These are phyloP conservation scores for Syncephalastrum racemosum DNA, from an alignment of 371 early-diverging fungal species.

Conservation along the genomic window DNA sequence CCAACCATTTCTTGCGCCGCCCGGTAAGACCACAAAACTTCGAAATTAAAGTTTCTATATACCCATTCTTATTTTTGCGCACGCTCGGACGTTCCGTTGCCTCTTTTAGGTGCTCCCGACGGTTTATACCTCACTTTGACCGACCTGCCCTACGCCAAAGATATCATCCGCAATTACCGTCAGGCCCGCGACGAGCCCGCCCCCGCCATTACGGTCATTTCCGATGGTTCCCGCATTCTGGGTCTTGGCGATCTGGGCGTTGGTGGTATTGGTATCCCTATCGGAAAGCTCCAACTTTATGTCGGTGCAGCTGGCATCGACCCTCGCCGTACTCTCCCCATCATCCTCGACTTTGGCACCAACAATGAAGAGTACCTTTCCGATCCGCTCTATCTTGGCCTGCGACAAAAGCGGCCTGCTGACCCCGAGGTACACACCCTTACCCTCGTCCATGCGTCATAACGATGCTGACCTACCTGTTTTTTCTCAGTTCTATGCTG, in stretches of 20 bases:
- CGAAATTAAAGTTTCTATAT: too few relatives aligned
- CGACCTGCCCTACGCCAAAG: constrained; percentile 68
- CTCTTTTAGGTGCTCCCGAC: constrained; percentile 48
- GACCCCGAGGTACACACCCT: constrained; percentile 47
- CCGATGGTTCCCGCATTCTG: constrained; percentile 91
- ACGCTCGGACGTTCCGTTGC: too few relatives aligned
- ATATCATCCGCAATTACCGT: constrained; percentile 64
- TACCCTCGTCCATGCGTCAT: too few relatives aligned
- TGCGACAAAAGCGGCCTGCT: constrained; percentile 66
- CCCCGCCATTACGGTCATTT: constrained; percentile 85
- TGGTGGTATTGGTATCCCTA: constrained; percentile 90
- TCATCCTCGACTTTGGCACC: constrained; percentile 88
- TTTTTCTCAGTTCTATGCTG: constrained; percentile 63
- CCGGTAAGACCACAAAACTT: constrained; percentile 44
- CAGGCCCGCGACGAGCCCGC: constrained; percentile 43
- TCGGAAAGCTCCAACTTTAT: constrained; percentile 90
- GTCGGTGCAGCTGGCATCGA: constrained; percentile 89
- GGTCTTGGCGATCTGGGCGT: constrained; percentile 92
- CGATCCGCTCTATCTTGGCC: constrained; percentile 90
- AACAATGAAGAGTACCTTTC: constrained; percentile 73
- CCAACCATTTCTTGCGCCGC: constrained; percentile 77
- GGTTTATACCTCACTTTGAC: constrained; percentile 85
- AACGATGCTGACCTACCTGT: neutral
- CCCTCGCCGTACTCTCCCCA: constrained; percentile 83
- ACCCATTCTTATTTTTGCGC: neutral